Base-by-base conservation (phyloP, 179 eudicot genomes). In the Drosera spatulata region DNA sequence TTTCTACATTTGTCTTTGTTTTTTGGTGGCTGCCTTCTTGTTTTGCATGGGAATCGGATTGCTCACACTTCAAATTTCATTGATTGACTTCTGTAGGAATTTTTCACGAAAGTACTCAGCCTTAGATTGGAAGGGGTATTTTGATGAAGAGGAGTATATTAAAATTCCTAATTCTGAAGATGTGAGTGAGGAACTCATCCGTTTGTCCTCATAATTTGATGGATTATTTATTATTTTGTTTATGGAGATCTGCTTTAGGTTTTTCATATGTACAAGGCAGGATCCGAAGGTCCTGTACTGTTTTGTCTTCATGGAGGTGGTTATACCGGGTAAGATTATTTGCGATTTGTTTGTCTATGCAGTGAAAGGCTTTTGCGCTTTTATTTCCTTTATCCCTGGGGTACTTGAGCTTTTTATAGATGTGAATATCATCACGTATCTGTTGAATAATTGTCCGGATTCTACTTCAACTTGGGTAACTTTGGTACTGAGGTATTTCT, bases 241-340 rank as follows among this genome's bases (percentile, higher is more conserved):
- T 13, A 46, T 45, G n/a, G 37, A 10, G 56, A n/a, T 49, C 7
- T 62, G 51, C 12, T 44, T 42, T 70, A 91, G 97, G 88, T 91
- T 48, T 91, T 91, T 76, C 98, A 91, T 70, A 67, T 91, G 10
- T 91, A 88, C 50, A 82, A 73, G 73, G 96, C 96, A 55, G 98
- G 98, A 62, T 69, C 69, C 50, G 84, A 84, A 64, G 98, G 98
- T 53, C 98, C 98, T 4, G 91, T 88, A 55, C 69, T 88, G 41
- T 82, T 91, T 69, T 91, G 98, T 76, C 84, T 91, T 70, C 98
- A 91, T 75, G 98, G 98, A 67, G 96, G 98, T 57, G 98, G 98
- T 67, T 91, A 80, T 69, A 73, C 91, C 65, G 98, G 98, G 97
- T 88, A 81, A 22, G 33, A 22, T 22, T 22, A 22, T 22, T 22